phyloP scores from a whole-genome alignment of 106 monocot genomes.

The Dendrobium officinale region DNA sequence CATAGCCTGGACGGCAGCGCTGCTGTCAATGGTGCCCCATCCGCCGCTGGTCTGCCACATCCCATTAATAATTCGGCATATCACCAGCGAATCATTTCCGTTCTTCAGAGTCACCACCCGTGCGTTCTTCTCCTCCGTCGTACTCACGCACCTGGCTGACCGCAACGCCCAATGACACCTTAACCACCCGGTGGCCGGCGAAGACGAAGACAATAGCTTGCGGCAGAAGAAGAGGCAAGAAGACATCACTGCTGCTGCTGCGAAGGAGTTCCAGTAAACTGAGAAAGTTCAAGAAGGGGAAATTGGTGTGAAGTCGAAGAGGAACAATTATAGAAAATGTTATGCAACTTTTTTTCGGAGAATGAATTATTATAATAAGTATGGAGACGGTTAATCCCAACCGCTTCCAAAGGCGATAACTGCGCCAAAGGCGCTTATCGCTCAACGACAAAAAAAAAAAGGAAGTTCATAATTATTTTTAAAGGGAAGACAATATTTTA shows the following conservation, averaged over 20 bases:
- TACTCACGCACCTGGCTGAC: slow-evolving; percentile 23
- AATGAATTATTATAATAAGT: too few relatives aligned
- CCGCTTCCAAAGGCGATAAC: too few relatives aligned
- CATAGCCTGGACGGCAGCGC: slow-evolving; percentile 87
- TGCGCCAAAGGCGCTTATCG: too few relatives aligned
- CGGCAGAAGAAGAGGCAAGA: background rate
- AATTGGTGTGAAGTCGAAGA: too few relatives aligned
- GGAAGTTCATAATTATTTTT: too few relatives aligned
- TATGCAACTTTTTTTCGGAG: too few relatives aligned
- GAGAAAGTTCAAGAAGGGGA: too few relatives aligned
- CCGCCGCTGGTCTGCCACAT: slow-evolving; percentile 99
- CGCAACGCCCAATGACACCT: background rate
- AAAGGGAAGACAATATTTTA: too few relatives aligned
- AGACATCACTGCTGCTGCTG: background rate
- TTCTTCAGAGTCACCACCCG: slow-evolving; percentile 37
- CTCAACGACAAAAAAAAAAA: too few relatives aligned
- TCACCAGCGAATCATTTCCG: slow-evolving; percentile 53
- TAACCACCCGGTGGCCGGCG: background rate
- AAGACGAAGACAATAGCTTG: background rate
- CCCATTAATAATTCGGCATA: slow-evolving; percentile 89
- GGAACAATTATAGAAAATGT: background rate
- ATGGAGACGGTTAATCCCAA: too few relatives aligned
- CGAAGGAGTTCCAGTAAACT: background rate
- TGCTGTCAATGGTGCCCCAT: slow-evolving; percentile 87
- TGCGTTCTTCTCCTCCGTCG: slow-evolving; percentile 24